phyloP scores from a whole-genome alignment of 108 stramenopile species.

The Epipyxis sp. region DNA sequence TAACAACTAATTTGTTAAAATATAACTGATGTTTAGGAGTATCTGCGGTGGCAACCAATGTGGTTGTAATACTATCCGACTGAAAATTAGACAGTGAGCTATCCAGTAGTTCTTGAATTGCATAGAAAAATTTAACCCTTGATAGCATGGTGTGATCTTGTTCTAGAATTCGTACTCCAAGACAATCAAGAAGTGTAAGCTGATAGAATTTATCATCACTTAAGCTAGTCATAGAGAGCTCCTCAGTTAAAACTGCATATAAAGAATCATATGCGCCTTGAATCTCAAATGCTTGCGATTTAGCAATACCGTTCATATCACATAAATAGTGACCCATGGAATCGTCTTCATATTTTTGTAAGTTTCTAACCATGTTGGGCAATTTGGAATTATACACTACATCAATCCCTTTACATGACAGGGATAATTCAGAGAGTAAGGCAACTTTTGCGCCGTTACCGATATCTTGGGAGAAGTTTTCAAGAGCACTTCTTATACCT shows the following conservation, averaged over 20 bases:
- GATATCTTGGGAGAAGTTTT: not conserved
- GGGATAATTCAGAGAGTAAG: not conserved
- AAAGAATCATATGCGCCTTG: not conserved
- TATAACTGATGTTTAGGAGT: not conserved
- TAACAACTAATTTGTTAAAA: not conserved
- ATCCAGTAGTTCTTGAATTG: not conserved
- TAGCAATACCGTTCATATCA: not conserved
- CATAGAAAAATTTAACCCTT: not conserved
- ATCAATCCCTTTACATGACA: not conserved
- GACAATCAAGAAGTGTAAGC: not conserved
- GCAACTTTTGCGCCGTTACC: not conserved
- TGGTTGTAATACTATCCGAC: too few species aligned
- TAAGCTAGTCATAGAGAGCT: not conserved
- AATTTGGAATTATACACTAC: too few species aligned
- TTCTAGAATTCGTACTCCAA: not conserved
- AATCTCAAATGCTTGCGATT: not conserved
- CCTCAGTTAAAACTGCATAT: not conserved
- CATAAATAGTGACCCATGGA: not conserved
- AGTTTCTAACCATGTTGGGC: not conserved
- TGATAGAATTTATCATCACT: slow-evolving; percentile 1
- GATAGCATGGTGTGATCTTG: not conserved
- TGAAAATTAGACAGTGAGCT: too few species aligned
- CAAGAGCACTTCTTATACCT: not conserved
- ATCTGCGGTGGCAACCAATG: too few species aligned
- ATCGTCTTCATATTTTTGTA: not conserved